Evolutionary conservation across 768 basidiomycete species (phyloP).

Genomic region (Phylloporus scabripes): DNA sequence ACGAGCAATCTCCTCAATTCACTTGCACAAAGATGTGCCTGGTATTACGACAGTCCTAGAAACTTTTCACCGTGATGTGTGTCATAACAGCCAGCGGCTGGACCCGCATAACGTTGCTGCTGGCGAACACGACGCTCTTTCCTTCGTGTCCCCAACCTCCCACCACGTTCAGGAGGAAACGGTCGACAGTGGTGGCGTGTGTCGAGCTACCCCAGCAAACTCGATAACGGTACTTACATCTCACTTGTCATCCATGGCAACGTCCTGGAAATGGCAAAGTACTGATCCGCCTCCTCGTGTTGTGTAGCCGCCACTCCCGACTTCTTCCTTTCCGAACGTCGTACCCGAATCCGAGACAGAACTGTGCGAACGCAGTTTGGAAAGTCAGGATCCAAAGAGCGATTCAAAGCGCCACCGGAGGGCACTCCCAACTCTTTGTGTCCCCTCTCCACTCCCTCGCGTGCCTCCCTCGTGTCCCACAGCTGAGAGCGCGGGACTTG

Average conservation of each 20-base stretch:
- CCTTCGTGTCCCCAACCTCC: slow-evolving; percentile 3
- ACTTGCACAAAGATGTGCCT: slow-evolving; percentile 13
- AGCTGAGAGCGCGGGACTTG: slow-evolving; percentile 2
- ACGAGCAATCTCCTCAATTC: slow-evolving; percentile 5
- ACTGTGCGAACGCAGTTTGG: slow-evolving; percentile 8
- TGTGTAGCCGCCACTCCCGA: slow-evolving; percentile 20
- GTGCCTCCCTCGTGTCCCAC: slow-evolving; percentile 11
- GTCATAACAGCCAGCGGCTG: slow-evolving; percentile 8
- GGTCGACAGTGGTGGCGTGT: slow-evolving; percentile 15
- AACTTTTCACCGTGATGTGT: slow-evolving; percentile 20
- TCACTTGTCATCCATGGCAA: slow-evolving; percentile 10
- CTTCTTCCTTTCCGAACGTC: slow-evolving; percentile 15
- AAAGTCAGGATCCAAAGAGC: slow-evolving; percentile 11
- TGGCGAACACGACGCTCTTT: not conserved
- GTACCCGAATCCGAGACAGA: slow-evolving; percentile 7
- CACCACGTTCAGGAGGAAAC: slow-evolving; percentile 13
- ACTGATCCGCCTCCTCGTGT: slow-evolving; percentile 17
- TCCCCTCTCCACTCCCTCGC: slow-evolving; percentile 11
- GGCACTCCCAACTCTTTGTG: slow-evolving; percentile 20
- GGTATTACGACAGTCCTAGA: slow-evolving; percentile 28
- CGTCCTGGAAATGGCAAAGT: slow-evolving; percentile 11
- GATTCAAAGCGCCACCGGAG: slow-evolving; percentile 15
- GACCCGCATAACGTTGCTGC: slow-evolving; percentile 12
- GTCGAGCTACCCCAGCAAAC: slow-evolving; percentile 24
- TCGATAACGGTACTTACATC: slow-evolving; percentile 28